Evolutionary conservation across 2,329 filamentous ascomycete genomes (phyloP).

Genomic region (Penicillium sp.): DNA sequence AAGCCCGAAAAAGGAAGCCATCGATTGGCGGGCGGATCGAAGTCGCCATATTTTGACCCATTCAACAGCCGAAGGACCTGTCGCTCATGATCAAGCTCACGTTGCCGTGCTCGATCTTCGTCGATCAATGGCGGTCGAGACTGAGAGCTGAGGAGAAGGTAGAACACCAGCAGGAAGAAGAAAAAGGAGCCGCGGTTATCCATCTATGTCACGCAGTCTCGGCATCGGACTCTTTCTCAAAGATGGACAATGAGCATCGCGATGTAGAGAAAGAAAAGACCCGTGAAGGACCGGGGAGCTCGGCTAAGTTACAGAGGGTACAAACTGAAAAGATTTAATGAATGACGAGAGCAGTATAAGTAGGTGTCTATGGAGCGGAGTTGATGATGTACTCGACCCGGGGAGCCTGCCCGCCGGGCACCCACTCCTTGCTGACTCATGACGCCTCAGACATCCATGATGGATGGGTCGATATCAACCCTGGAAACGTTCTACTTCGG

Average conservation of each 20-base stretch:
- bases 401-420: constrained; percentile 9
- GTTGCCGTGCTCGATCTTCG: constrained; percentile 45
- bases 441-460: constrained; percentile 1
- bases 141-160: constrained; percentile 53
- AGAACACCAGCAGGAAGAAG: constrained; percentile 51
- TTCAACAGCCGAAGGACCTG: constrained; percentile 50
- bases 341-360: constrained; percentile 22
- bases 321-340: constrained; percentile 11
- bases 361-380: constrained; percentile 8
- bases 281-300: not conserved
- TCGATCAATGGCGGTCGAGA: constrained; percentile 39
- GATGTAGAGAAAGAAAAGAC: constrained; percentile 5
- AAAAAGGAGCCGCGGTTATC: constrained; percentile 49
- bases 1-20: constrained; percentile 76
- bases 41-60: constrained; percentile 52
- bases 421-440: constrained; percentile 22
- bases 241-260: constrained; percentile 26
- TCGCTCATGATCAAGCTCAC: constrained; percentile 51
- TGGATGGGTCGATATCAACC: constrained; percentile 4
- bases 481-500: constrained; percentile 3
- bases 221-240: constrained; percentile 24
- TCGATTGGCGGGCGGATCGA: constrained; percentile 43
- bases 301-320: constrained; percentile 5
- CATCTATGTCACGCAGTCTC: constrained; percentile 35
- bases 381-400: constrained; percentile 26